These are phyloP conservation scores for Ehretia macrophylla DNA, from an alignment of 257 asterid genomes.

Conservation along the genomic window DNA sequence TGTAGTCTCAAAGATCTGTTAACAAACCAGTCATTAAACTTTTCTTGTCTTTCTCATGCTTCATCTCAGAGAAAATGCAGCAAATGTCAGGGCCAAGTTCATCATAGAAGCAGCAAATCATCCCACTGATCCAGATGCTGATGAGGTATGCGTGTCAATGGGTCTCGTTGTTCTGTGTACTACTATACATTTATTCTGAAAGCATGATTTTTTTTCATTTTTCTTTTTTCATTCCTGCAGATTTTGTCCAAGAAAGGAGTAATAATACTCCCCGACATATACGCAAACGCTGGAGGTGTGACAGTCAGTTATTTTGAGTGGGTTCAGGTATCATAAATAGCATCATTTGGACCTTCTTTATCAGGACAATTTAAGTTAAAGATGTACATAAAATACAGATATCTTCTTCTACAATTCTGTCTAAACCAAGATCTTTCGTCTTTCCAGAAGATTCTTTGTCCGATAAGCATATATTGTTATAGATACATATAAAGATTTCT, in stretches of 20 bases:
- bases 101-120: slow-evolving; percentile 90
- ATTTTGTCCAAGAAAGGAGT: slow-evolving; percentile 77
- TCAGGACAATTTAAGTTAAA: no score
- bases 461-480: no score
- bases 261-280: slow-evolving; percentile 74
- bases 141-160: slow-evolving; percentile 51
- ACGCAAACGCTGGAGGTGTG: slow-evolving; percentile 90
- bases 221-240: slow-evolving; percentile 51
- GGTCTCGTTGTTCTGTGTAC: slow-evolving; percentile 4
- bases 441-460: no score
- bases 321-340: slow-evolving; percentile 65
- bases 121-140: slow-evolving; percentile 95
- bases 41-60: slow-evolving; percentile 10
- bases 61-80: slow-evolving; percentile 71
- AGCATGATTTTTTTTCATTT: background rate
- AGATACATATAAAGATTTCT: no score
- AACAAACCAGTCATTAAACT: background rate
- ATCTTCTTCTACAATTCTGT: background rate
- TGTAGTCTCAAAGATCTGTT: no score
- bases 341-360: background rate
- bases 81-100: slow-evolving; percentile 62
- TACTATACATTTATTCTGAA: slow-evolving; percentile 1
- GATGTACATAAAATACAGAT: background rate
- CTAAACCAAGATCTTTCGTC: no score
- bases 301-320: slow-evolving; percentile 93